Percentiles rank a stretch among this genome's conserved stretches.
phyloP scores from a whole-genome alignment of 805 yeast genomes.

The Tetrapisispora iriomotensis region DNA sequence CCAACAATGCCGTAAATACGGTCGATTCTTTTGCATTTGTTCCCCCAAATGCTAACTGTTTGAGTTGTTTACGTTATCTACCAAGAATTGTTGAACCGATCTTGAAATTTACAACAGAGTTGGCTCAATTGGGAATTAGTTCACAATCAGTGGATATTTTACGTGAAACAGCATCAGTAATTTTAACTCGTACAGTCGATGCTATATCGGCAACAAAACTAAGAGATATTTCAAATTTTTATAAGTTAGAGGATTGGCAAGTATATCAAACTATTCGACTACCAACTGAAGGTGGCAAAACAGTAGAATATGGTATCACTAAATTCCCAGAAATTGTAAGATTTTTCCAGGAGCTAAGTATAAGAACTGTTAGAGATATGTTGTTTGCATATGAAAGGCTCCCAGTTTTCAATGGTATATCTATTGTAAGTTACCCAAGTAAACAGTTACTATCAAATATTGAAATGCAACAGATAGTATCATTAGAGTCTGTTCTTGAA shows the following conservation, averaged over 20 bases:
- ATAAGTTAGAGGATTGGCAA: conserved; percentile 34
- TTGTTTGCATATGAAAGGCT: conserved; percentile 28
- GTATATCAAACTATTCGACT: conserved; percentile 20
- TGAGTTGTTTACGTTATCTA: conserved; percentile 46
- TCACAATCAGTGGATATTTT: conserved; percentile 31
- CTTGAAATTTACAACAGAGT: conserved; percentile 32
- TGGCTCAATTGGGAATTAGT: conserved; percentile 37
- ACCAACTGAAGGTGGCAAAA: conserved; percentile 1
- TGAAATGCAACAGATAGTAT: conserved; percentile 33
- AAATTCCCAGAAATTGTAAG: conserved; percentile 30
- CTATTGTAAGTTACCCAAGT: conserved; percentile 31
- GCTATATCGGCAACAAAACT: conserved; percentile 43
- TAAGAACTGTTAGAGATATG: conserved; percentile 27
- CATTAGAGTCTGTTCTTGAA: conserved; percentile 39
- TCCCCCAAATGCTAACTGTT: conserved; percentile 56
- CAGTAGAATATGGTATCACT: conserved; percentile 29
- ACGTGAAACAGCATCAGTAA: conserved; percentile 28
- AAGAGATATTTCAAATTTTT: conserved; percentile 37
- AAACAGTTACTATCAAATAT: conserved; percentile 30
- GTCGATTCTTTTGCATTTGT: conserved; percentile 41
- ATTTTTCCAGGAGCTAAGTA: conserved; percentile 27
- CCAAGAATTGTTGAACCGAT: conserved; percentile 38
- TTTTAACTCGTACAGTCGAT: conserved; percentile 36
- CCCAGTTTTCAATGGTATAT: conserved; percentile 29
- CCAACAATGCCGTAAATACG: conserved; percentile 4